Evolutionary conservation across 176 grass and related monocot genomes (phyloP), one percentile per base, ranked within the genome.

Genomic region (Raddia distichophylla): DNA sequence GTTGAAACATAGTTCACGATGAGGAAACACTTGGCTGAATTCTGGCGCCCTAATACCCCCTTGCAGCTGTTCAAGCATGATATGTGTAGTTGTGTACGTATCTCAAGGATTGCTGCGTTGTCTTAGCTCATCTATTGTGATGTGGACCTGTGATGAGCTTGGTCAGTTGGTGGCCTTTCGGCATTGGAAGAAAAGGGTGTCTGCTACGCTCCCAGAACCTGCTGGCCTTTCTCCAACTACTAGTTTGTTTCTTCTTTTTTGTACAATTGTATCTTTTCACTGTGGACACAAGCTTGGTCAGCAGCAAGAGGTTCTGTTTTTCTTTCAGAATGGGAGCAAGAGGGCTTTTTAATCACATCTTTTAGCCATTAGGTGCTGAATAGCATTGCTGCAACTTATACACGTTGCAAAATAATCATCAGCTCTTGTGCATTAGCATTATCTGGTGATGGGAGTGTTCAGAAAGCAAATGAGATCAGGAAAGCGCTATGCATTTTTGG

Each of bases 211-310:
- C 27, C 27, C 27, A 27, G 27, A 27, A 27, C 27, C 27, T 27
- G 27, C 0, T 87, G 55, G 46, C 85, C 53, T 54, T 75, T 52
- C 37, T 59, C 78, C 6, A 58, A 68, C 69, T 40, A 22, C 40
- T 74, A 10, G 9, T 50, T 59, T 74, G 70, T 64, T 27, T 33
- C 20, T 51, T 51, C 54, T 6, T 40, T 27, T 51, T 17, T 14
- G 60, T 63, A 34, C 60, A 59, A 59, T 20, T 47, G 59, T n/a
- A 7, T 60, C 48, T 65, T 66, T 53, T 57, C 11, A 7, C 4
- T 9, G 9, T 34, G 65, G 12, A 8, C 35, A 32, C 19, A 56
- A 45, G 10, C 35, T 27, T 56, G 44, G 49, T 40, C 37, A 40
- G 13, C 19, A 34, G 33, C 48, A 2, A n/a, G 44, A 18, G 15